These are phyloP conservation scores for Scheffersomyces stipitis DNA, from an alignment of 805 yeast species.

Conservation along the genomic window DNA sequence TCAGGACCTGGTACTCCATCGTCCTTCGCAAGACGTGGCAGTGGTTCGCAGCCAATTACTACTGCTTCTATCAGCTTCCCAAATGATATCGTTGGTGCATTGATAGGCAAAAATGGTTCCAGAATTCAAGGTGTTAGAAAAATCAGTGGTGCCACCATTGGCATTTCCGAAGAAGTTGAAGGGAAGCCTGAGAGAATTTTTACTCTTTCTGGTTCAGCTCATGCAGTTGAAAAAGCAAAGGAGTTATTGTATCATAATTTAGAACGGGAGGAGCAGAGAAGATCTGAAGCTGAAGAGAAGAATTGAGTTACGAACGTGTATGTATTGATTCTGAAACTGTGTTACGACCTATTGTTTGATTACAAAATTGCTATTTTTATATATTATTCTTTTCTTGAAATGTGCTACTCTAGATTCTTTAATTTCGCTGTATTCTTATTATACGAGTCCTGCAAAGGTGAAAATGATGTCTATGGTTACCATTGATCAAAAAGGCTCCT, in stretches of 20 bases:
- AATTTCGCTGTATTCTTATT: no score
- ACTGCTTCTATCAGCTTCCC: slow-evolving; percentile 60
- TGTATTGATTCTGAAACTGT: no score
- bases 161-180: slow-evolving; percentile 68
- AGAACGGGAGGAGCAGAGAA: slow-evolving; percentile 57
- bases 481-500: no score
- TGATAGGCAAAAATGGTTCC: slow-evolving; percentile 83
- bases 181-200: slow-evolving; percentile 65
- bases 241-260: slow-evolving; percentile 56
- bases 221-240: slow-evolving; percentile 59
- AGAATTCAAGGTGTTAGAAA: slow-evolving; percentile 85
- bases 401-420: no score
- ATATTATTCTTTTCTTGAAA: no score
- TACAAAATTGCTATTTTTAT: no score
- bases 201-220: slow-evolving; percentile 62
- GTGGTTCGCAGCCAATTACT: slow-evolving; percentile 17
- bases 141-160: slow-evolving; percentile 73
- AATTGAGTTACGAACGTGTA: background rate
- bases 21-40: background rate
- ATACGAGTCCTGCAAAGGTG: no score
- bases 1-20: slow-evolving; percentile 2
- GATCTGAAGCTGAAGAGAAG: slow-evolving; percentile 11
- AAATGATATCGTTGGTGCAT: slow-evolving; percentile 82
- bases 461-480: no score
- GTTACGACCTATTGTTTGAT: no score